These are phyloP conservation scores for Immersiporthe knoxdaviesiana DNA, from an alignment of 2,329 filamentous ascomycete species.

Conservation along the genomic window DNA sequence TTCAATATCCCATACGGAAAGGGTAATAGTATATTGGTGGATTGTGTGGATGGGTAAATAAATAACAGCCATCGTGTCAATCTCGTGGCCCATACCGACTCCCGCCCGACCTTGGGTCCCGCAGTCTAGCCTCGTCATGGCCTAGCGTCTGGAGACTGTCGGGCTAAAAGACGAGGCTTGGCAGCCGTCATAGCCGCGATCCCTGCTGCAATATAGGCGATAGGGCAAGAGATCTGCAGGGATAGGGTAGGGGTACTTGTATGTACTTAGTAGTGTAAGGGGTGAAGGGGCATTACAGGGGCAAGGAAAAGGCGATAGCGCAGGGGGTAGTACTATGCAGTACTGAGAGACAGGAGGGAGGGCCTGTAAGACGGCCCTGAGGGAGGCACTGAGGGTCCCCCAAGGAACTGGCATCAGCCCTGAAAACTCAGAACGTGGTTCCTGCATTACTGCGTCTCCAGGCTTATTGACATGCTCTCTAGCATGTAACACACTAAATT, in stretches of 20 bases:
- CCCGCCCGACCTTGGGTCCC: not conserved
- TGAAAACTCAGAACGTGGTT: slow-evolving; percentile 12
- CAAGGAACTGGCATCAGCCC: not conserved
- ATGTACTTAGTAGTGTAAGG: too few species aligned
- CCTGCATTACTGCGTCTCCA: slow-evolving; percentile 12
- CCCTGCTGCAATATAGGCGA: not conserved
- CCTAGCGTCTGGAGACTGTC: not conserved
- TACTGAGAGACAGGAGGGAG: not conserved
- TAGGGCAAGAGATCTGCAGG: not conserved
- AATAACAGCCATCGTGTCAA: not conserved
- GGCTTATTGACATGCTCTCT: not conserved
- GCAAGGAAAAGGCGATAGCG: not conserved
- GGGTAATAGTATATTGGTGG: not conserved
- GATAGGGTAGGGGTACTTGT: not conserved
- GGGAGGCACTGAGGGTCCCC: too few species aligned
- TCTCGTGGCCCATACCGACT: slow-evolving; percentile 1
- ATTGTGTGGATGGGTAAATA: not conserved
- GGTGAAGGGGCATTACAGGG: not conserved
- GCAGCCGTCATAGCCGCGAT: slow-evolving; percentile 8
- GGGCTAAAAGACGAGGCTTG: slow-evolving; percentile 6
- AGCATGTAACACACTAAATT: not conserved
- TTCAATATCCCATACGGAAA: not conserved
- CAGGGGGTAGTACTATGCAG: too few species aligned
- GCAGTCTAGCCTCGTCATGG: not conserved
- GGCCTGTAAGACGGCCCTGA: not conserved